Conservation (phyloP, 352 stramenopile species). For the Pythium myriotylum region DNA sequence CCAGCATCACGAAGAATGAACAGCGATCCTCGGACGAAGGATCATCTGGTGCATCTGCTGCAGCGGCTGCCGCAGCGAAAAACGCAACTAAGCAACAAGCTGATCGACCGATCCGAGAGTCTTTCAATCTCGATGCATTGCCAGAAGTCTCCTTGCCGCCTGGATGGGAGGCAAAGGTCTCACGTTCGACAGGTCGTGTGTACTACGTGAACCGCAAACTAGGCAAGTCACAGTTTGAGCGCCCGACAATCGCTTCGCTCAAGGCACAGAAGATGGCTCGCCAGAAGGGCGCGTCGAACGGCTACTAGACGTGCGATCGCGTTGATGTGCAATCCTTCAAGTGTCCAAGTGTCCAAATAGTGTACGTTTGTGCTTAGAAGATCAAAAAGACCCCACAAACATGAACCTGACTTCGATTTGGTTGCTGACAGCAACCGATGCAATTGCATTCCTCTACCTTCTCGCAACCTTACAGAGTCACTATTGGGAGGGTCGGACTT, state of each 20-base stretch:
- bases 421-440: no score
- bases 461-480: not conserved
- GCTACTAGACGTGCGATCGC: constrained; percentile 7
- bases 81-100: constrained; percentile 34
- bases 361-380: constrained; percentile 3
- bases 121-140: constrained; percentile 84
- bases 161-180: constrained; percentile 88
- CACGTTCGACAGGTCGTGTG: constrained; percentile 79
- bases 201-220: constrained; percentile 91
- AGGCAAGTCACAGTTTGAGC: constrained; percentile 86
- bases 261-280: constrained; percentile 84
- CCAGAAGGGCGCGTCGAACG: constrained; percentile 45
- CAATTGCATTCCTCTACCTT: not conserved
- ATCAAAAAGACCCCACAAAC: constrained; percentile 1
- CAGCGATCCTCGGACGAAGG: constrained; percentile 28
- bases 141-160: constrained; percentile 79
- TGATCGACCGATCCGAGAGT: constrained; percentile 70
- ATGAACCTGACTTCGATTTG: no score
- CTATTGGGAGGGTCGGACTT: not conserved
- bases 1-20: constrained; percentile 62
- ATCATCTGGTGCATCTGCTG: constrained; percentile 27
- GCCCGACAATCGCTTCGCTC: constrained; percentile 80
- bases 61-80: constrained; percentile 4
- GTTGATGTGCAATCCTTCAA: no score
- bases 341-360: not conserved